Evolutionary conservation across 306 rosid genomes (phyloP).

Genomic region (Ormosia semicastrata): DNA sequence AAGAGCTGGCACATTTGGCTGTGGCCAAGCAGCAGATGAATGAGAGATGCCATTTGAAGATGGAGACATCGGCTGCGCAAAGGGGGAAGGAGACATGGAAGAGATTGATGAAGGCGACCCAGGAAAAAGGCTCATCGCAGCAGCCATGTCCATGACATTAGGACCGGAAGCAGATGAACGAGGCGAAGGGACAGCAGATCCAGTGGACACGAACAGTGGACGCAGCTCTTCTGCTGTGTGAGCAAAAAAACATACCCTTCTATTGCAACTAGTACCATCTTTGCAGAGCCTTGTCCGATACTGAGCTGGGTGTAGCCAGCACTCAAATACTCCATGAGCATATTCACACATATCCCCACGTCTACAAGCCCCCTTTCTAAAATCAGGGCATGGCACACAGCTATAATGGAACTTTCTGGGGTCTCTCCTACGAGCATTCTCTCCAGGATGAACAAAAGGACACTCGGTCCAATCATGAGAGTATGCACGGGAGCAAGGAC

Average conservation of each 20-base stretch:
- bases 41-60: constrained; percentile 59
- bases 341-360: constrained; percentile 94
- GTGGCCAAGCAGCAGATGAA: constrained; percentile 64
- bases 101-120: constrained; percentile 82
- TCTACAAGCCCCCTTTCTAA: constrained; percentile 84
- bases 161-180: constrained; percentile 64
- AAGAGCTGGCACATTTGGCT: constrained; percentile 85
- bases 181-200: constrained; percentile 86
- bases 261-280: constrained; percentile 77
- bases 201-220: constrained; percentile 80
- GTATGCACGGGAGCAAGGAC: constrained; percentile 92
- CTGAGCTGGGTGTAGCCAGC: constrained; percentile 98
- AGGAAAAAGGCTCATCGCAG: constrained; percentile 79
- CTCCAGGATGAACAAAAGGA: constrained; percentile 96
- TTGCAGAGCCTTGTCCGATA: constrained; percentile 91
- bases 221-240: constrained; percentile 77
- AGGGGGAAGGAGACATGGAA: constrained; percentile 73
- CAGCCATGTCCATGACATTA: constrained; percentile 93
- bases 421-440: constrained; percentile 91
- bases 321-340: constrained; percentile 94
- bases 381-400: constrained; percentile 95
- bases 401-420: constrained; percentile 91
- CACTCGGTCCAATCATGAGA: constrained; percentile 98
- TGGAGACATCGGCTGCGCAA: constrained; percentile 78
- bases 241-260: constrained; percentile 87